phyloP scores from a whole-genome alignment of 345 rosid genomes.

The Eucalyptus victrix region DNA sequence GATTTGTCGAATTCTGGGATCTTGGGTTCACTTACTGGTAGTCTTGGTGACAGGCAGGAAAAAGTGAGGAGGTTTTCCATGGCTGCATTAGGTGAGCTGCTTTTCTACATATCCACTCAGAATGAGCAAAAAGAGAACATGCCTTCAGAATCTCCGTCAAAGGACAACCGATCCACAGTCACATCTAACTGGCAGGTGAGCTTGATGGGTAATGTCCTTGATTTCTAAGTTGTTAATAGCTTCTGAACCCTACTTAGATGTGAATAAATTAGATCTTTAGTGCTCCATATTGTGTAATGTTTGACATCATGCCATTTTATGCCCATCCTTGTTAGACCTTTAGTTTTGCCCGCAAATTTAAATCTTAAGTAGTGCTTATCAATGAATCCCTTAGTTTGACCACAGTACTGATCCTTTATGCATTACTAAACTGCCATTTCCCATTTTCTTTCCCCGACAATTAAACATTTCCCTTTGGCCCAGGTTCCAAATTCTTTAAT shows the following conservation, averaged over 20 bases:
- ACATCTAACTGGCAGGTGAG: constrained; percentile 82
- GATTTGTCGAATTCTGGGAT: constrained; percentile 92
- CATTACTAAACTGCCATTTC: background rate
- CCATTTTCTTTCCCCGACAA: background rate
- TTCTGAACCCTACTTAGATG: background rate
- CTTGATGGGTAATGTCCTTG: background rate
- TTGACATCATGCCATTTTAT: background rate
- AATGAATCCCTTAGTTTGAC: background rate
- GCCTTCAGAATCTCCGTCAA: constrained; percentile 77
- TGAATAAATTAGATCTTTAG: background rate
- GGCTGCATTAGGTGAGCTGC: constrained; percentile 97
- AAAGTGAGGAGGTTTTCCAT: constrained; percentile 89
- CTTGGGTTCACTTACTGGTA: constrained; percentile 74
- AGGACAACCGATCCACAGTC: constrained; percentile 45
- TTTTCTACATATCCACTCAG: constrained; percentile 93
- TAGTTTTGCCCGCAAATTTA: background rate
- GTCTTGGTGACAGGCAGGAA: constrained; percentile 89
- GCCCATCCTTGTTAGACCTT: background rate
- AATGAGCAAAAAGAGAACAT: constrained; percentile 59
- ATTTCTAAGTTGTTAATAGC: background rate
- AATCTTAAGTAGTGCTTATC: background rate
- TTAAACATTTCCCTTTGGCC: background rate
- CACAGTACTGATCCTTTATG: background rate
- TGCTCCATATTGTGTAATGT: background rate
- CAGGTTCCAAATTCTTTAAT: constrained; percentile 94